Evolutionary conservation across 495 filamentous ascomycete species (phyloP).

Genomic region (Aspergillus sparsus): DNA sequence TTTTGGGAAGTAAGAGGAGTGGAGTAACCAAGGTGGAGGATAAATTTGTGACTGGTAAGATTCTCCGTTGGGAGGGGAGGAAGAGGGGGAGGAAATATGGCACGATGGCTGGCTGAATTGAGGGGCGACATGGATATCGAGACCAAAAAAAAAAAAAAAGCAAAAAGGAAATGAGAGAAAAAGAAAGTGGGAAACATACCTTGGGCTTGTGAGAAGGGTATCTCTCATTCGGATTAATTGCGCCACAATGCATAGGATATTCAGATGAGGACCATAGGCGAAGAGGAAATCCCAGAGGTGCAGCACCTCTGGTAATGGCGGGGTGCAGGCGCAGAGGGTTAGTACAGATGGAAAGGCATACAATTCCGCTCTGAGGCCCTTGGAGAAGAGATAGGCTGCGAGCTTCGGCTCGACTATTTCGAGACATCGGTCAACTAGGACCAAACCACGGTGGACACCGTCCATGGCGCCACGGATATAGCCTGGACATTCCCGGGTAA

Average conservation of each 20-base stretch:
- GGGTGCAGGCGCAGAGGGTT: slow-evolving; percentile 93
- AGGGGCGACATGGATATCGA: not conserved
- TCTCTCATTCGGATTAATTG: slow-evolving; percentile 88
- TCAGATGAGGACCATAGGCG: slow-evolving; percentile 90
- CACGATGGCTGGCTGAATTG: slow-evolving; percentile 7
- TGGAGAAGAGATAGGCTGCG: slow-evolving; percentile 75
- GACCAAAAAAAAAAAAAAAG: slow-evolving; percentile 6
- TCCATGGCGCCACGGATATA: slow-evolving; percentile 97
- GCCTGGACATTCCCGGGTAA: slow-evolving; percentile 85
- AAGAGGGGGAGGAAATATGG: not conserved
- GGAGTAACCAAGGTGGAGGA: slow-evolving; percentile 18
- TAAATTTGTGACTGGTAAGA: not conserved
- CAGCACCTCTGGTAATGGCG: slow-evolving; percentile 92
- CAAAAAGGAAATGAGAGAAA: not conserved
- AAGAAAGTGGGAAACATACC: slow-evolving; percentile 53
- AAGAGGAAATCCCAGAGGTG: slow-evolving; percentile 98
- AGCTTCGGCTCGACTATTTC: slow-evolving; percentile 89
- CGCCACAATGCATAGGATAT: slow-evolving; percentile 96
- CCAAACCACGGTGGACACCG: slow-evolving; percentile 88
- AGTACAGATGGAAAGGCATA: slow-evolving; percentile 98
- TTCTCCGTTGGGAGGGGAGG: not conserved
- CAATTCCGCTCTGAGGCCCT: slow-evolving; percentile 86
- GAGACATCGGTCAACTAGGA: slow-evolving; percentile 86
- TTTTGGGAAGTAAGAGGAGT: too few relatives aligned
- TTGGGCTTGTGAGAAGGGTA: slow-evolving; percentile 74